Conservation (phyloP, 352 stramenopile species). For the Globisporangium ultimum region DNA sequence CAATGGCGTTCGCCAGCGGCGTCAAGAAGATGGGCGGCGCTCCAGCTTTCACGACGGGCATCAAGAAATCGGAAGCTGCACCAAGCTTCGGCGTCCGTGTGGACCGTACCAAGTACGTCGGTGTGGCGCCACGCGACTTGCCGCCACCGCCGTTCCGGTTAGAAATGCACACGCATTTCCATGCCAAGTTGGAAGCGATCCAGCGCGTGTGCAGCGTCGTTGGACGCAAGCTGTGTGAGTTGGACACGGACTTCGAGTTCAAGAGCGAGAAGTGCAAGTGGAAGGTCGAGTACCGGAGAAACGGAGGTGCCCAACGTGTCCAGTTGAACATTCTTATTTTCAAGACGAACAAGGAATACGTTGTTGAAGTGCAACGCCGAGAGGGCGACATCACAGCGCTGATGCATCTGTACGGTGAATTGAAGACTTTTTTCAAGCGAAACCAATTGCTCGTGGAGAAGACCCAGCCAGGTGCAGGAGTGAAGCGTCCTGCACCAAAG, state of each 20-base stretch:
- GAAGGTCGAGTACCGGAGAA: constrained; percentile 78
- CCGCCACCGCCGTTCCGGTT: constrained; percentile 75
- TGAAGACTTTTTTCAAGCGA: constrained; percentile 72
- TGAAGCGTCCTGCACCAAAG: constrained; percentile 73
- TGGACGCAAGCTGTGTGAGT: constrained; percentile 76
- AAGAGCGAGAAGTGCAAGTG: constrained; percentile 87
- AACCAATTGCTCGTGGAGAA: constrained; percentile 73
- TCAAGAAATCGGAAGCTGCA: constrained; percentile 22
- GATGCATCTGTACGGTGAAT: constrained; percentile 76
- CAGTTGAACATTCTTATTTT: constrained; percentile 79
- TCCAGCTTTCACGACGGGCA: constrained; percentile 22
- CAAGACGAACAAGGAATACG: constrained; percentile 71
- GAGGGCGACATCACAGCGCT: constrained; percentile 79
- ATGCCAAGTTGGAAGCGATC: constrained; percentile 76
- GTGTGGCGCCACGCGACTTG: constrained; percentile 58
- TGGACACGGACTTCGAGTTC: constrained; percentile 85
- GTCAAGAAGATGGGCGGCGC: constrained; percentile 28
- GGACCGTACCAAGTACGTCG: constrained; percentile 80
- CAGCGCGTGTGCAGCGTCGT: constrained; percentile 73
- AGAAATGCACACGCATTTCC: constrained; percentile 86
- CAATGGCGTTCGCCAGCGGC: constrained; percentile 31
- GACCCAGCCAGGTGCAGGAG: constrained; percentile 28
- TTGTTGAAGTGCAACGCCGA: constrained; percentile 71
- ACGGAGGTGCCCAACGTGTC: constrained; percentile 49
- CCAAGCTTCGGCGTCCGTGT: constrained; percentile 53